Conservation (phyloP, 352 stramenopile species). For the Globisporangium heterothallicum region DNA sequence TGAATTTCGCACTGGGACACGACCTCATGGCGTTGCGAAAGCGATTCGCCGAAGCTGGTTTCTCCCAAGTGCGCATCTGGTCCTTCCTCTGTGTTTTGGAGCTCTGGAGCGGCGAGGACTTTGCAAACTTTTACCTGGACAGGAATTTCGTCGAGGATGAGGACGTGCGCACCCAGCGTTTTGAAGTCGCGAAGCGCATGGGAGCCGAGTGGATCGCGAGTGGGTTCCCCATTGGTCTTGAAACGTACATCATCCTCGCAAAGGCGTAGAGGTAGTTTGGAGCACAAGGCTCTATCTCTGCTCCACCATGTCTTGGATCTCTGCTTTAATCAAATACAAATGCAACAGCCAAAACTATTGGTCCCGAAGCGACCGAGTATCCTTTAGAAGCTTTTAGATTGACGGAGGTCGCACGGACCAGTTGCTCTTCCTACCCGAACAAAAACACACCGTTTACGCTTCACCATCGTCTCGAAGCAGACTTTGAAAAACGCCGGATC, state of each 20-base stretch:
- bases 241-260: slow-evolving; percentile 50
- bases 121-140: slow-evolving; percentile 31
- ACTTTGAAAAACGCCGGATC: too few species aligned
- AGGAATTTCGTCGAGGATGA: slow-evolving; percentile 25
- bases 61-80: slow-evolving; percentile 37
- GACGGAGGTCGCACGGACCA: too few species aligned
- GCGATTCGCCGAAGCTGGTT: slow-evolving; percentile 26
- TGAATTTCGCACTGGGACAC: slow-evolving; percentile 43
- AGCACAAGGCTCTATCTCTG: not conserved
- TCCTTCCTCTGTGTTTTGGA: slow-evolving; percentile 42
- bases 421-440: too few species aligned
- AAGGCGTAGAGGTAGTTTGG: slow-evolving; percentile 25
- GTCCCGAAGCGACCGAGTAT: too few species aligned
- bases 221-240: slow-evolving; percentile 44
- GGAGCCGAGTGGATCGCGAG: slow-evolving; percentile 42
- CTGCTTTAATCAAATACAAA: too few species aligned
- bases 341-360: too few species aligned
- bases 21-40: slow-evolving; percentile 30
- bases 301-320: too few species aligned
- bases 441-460: too few species aligned
- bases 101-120: slow-evolving; percentile 38
- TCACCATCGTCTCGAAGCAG: too few species aligned
- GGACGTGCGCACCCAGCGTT: slow-evolving; percentile 15
- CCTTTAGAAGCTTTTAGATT: too few species aligned
- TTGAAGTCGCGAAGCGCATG: slow-evolving; percentile 30